Evolutionary conservation across 306 rosid genomes (phyloP), one percentile per base, ranked within the genome.

Genomic region (Cyclanthera cordifolia): DNA sequence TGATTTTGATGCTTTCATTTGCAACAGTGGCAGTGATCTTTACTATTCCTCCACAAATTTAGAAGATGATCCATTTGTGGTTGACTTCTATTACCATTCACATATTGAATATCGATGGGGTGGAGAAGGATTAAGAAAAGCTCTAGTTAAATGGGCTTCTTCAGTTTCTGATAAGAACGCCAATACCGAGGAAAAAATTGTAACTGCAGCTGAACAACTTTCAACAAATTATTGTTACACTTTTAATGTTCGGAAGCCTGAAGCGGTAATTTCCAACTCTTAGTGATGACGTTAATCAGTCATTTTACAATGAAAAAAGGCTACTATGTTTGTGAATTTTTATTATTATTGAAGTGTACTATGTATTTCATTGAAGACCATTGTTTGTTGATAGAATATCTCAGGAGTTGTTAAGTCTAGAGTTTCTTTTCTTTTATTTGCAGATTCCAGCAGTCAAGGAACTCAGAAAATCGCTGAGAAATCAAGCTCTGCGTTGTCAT

Each of bases 51-150:
- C 98, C 57, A 81, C 80, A 63, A 84, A 78, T 80, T 71, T 85
- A n/a, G 97, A 86, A 69, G 97, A 85, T 53, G 87, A 85, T 15
- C 81, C 88, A 28, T 90, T 88, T 73, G 99, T 88, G 81, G 95
- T 79, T 24, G 99, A 94, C 86, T 88, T 88, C 81, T 94, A 94
- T 81, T 94, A 86, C 82, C 99, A 94, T 86, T 94, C 99, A 15
- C 99, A 90, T 76, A 85, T 94, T 32, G 99, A 94, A 74, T 85
- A 88, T 74, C 94, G 89, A 54, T 94, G 99, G 99, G 99, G 99
- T 20, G 97, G 97, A 77, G 99, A 94, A 79, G 99, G 99, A 28
- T 80, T 94, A 80, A 88, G 99, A 78, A 94, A 94, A 82, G 86
- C 96, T 52, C 77, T 94, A 70, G 75, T 94, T 72, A 96, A 96